Evolutionary conservation across 2,329 filamentous ascomycete genomes (phyloP), one percentile per base, ranked within the genome.

Genomic region (Aspergillus fumigatiaffinis): DNA sequence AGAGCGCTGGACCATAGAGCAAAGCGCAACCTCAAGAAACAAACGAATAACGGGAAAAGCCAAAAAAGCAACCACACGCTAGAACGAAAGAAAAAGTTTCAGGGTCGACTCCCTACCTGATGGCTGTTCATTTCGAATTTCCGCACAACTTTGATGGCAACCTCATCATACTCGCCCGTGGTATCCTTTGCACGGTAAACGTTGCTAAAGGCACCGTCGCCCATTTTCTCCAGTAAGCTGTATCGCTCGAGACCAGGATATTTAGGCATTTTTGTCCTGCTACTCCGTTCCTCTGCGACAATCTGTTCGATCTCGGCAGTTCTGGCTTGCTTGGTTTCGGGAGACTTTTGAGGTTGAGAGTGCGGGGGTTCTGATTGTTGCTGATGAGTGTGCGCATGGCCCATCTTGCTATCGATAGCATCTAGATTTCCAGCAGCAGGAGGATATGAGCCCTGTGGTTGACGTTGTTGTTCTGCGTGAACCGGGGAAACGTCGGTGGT

Each of bases 121-220:
- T 89, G 92, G 65, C 88, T 92, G 79, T 96, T 97, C 91, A 99
- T 97, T 78, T 99, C 94, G 74, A 91, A 97, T 79, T 97, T 97
- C 71, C 94, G 89, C 63, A 99, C 94, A 52, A 99, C 94, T 77
- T 99, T 99, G 82, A 99, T 97, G 66, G 93, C 94, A 35, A 94
- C 92, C 72, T 97, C 88, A 64, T 85, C 86, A 61, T 84, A 84
- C 61, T 87, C 81, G 44, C 90, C 89, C 5, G 86, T 82, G 49
- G 76, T 82, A 73, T 99, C 94, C 65, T 83, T 84, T 41, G 94
- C 94, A 42, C 91, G 87, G 76, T 97, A 99, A 63, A 99, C 94
- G 70, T 97, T 97, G 80, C 93, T 97, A 82, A 99, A 99, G 59
- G 94, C 94, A 60, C 94, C 94, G 66, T 97, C 94, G 63, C 94